A percentile compares a stretch with the other conserved stretches of the same genome.
Conservation (phyloP, 2,329 filamentous ascomycete species). For the Neofusicoccum cordaticola region DNA sequence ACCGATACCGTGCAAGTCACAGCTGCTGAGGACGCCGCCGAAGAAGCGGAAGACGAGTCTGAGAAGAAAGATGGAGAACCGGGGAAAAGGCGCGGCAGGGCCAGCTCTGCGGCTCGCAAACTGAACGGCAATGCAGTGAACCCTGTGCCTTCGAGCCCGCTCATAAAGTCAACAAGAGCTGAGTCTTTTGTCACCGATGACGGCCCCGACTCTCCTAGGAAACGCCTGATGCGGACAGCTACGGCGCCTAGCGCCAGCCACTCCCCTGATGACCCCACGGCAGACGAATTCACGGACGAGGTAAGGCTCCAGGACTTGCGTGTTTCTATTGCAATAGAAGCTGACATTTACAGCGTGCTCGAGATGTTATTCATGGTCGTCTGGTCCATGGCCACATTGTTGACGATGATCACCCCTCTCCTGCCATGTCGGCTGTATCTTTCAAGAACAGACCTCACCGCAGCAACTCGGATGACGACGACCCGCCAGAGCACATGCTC, state of each 20-base stretch:
- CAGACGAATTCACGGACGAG: slow-evolving; percentile 68
- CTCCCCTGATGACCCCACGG: slow-evolving; percentile 34
- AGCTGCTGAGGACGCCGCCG: slow-evolving; percentile 20
- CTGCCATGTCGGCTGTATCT: slow-evolving; percentile 63
- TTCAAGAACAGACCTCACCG: slow-evolving; percentile 46
- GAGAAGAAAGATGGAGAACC: neutral
- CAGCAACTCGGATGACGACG: slow-evolving; percentile 48
- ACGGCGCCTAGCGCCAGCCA: slow-evolving; percentile 19
- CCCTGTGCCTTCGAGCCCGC: slow-evolving; percentile 13
- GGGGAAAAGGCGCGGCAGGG: neutral
- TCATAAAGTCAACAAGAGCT: slow-evolving; percentile 18
- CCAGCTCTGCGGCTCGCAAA: neutral
- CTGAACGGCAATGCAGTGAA: slow-evolving; percentile 7
- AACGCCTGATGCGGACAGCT: slow-evolving; percentile 16
- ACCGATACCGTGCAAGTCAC: slow-evolving; percentile 12
- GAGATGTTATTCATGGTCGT: slow-evolving; percentile 87
- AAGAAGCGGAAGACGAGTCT: slow-evolving; percentile 22
- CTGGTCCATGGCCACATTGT: slow-evolving; percentile 94
- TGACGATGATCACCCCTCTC: slow-evolving; percentile 85
- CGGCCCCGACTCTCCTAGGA: slow-evolving; percentile 20
- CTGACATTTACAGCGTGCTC: slow-evolving; percentile 55
- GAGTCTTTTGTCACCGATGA: slow-evolving; percentile 31
- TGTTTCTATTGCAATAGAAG: slow-evolving; percentile 20
- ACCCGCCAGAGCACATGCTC: slow-evolving; percentile 74
- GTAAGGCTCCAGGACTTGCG: slow-evolving; percentile 19